phyloP scores from a whole-genome alignment of 495 filamentous ascomycete genomes.

The Annulohypoxylon maeteangense region DNA sequence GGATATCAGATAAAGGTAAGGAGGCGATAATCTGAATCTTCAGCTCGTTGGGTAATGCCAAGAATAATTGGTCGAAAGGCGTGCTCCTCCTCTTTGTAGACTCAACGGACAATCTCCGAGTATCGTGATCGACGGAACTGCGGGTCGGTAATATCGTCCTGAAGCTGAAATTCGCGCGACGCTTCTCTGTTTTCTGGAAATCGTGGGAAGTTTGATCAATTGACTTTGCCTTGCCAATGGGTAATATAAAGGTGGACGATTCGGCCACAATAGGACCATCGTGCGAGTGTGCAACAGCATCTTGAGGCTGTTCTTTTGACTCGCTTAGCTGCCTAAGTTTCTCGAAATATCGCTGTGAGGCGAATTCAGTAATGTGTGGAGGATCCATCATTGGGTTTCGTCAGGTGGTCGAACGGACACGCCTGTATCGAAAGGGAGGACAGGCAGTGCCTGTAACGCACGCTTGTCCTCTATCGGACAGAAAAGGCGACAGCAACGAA shows the following conservation, averaged over 20 bases:
- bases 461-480: slow-evolving; percentile 52
- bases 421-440: slow-evolving; percentile 39
- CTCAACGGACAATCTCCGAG: slow-evolving; percentile 39
- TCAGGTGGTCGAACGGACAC: slow-evolving; percentile 31
- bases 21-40: slow-evolving; percentile 67
- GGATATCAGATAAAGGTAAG: slow-evolving; percentile 63
- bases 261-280: slow-evolving; percentile 40
- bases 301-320: slow-evolving; percentile 44
- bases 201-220: slow-evolving; percentile 41
- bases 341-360: slow-evolving; percentile 64
- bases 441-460: slow-evolving; percentile 42
- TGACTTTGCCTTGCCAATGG: slow-evolving; percentile 50
- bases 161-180: slow-evolving; percentile 45
- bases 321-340: slow-evolving; percentile 58
- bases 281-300: slow-evolving; percentile 33
- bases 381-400: slow-evolving; percentile 58
- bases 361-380: slow-evolving; percentile 67
- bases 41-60: slow-evolving; percentile 62
- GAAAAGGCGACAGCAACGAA: slow-evolving; percentile 46
- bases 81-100: slow-evolving; percentile 39
- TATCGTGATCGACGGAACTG: slow-evolving; percentile 44
- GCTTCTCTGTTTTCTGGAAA: slow-evolving; percentile 49
- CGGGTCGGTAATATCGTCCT: slow-evolving; percentile 46
- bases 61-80: slow-evolving; percentile 62
- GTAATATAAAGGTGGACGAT: slow-evolving; percentile 53